Evolutionary conservation across 805 yeast genomes (phyloP), one percentile per base, ranked within the genome.

Genomic region (Cyberlindnera mississippiensis): DNA sequence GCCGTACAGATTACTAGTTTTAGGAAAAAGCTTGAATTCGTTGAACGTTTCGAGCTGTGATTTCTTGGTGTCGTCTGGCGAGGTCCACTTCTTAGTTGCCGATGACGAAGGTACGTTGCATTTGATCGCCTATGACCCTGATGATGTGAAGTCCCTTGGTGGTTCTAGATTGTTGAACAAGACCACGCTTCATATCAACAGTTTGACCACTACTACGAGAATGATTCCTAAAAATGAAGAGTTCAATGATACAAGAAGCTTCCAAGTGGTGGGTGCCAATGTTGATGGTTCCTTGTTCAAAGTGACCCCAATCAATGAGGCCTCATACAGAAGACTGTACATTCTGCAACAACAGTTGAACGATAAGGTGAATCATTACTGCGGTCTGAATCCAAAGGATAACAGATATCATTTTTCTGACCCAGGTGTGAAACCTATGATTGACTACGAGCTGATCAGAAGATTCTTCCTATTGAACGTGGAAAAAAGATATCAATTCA

Each of bases 91-190:
- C 33, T 67, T 82, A 1, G 71, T 80, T 14, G 83, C 88, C 2
- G 97, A 90, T 60, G 73, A 76, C 37, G 72, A 78, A 35, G 75
- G 78, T 18, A 70, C 76, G 8, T 57, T 93, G 18, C 95, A 86
- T 57, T 55, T 91, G 9, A 62, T 88, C 31, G 86, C 85, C 55
- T 93, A 86, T 59, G 95, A 93, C 49, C 98, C 98, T 0, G 96
- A 90, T 48, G 96, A 88, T 56, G 85, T 93, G 0, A 72, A 74
- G 17, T 87, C 97, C 1, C 64, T 80, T 33, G 80, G 87, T 41
- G 98, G 98, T 6, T 86, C 82, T 50, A 68, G 79, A 46, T 69
- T 93, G 39, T 63, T 91, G 13, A 77, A 81, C 41, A 78, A 79
- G 49, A 73, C 90, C 0, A 78, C 85, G 13, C 82, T 90, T 58